Base-by-base conservation (phyloP, 805 yeast genomes). In the Candida germanica region DNA sequence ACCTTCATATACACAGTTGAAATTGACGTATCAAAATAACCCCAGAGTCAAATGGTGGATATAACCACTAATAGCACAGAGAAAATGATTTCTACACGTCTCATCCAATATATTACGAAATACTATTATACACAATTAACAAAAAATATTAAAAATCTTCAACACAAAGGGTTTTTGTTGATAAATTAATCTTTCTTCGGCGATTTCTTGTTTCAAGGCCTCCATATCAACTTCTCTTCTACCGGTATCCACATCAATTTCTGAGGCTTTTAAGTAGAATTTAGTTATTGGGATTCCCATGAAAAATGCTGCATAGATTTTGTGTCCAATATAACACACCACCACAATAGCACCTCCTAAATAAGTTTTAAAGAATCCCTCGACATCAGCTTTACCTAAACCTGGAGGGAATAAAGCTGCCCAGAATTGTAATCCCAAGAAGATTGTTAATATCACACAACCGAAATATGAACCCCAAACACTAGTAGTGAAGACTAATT, bases 231-330 rank as follows among this genome's bases (percentile, higher is more conserved):
- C 52, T 28, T 73, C 75, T 48, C 80, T 73, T 62, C 82, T 69
- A 35, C 87, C 86, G 18, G 79, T 67, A 45, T 76, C 80, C 26
- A 80, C 67, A 49, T 80, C 86, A 52, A 80, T 66, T 29, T 77
- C 79, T 17, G 54, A 50, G 19, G 73, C 69, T 15, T 56, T 63
- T 40, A 77, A 59, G 50, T 58, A 58, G 5, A 57, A 61, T 18
- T 70, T 48, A 30, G 42, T 54, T 55, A 61, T 41, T 57, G 56
- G 56, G 7, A 51, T 44, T 5, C 42, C 42, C 46, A 47, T 33
- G 23, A 29, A 45, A 11, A 38, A 58, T 33, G 62, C 58, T 23
- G 59, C 58, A 54, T 64, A 75, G 16, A 74, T 22, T 64, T 78
- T 79, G 59, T 75, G 80, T 14, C 64, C 69, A 21, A 75, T 13